Evolutionary conservation across 352 stramenopile genomes (phyloP).

Genomic region (Phytophthora litchii): DNA sequence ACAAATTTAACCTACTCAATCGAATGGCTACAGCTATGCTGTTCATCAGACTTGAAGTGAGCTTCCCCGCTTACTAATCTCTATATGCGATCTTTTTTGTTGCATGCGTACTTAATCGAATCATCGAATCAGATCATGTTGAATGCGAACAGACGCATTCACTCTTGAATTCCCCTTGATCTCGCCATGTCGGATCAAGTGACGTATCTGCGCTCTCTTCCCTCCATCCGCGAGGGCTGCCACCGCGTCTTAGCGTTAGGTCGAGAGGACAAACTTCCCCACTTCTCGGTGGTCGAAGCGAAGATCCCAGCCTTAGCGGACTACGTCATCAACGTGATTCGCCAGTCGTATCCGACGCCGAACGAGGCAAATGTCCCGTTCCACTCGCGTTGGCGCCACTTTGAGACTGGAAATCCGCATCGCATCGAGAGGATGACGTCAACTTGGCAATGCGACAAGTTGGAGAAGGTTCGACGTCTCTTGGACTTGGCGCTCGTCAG

Average conservation of each 20-base stretch:
- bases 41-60: constrained; percentile 13
- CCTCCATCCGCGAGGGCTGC: constrained; percentile 73
- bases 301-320: constrained; percentile 68
- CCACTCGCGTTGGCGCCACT: constrained; percentile 83
- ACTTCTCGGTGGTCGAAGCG: constrained; percentile 63
- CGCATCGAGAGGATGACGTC: constrained; percentile 58
- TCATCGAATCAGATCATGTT: constrained; percentile 21
- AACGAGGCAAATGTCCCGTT: constrained; percentile 68
- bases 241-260: constrained; percentile 66
- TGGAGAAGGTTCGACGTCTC: constrained; percentile 64
- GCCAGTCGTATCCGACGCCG: constrained; percentile 54
- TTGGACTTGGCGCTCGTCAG: constrained; percentile 82
- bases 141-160: constrained; percentile 25
- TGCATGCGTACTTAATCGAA: constrained; percentile 11
- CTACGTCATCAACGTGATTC: constrained; percentile 75
- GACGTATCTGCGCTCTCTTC: constrained; percentile 70
- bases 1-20: background rate
- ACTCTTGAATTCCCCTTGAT: background rate
- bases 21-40: constrained; percentile 8
- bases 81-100: constrained; percentile 7
- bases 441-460: constrained; percentile 50
- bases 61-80: constrained; percentile 7
- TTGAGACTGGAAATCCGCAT: constrained; percentile 76
- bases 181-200: constrained; percentile 37
- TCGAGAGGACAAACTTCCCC: constrained; percentile 49